Conservation (phyloP, 768 basidiomycete species). For the Termitomyces titanicus region DNA sequence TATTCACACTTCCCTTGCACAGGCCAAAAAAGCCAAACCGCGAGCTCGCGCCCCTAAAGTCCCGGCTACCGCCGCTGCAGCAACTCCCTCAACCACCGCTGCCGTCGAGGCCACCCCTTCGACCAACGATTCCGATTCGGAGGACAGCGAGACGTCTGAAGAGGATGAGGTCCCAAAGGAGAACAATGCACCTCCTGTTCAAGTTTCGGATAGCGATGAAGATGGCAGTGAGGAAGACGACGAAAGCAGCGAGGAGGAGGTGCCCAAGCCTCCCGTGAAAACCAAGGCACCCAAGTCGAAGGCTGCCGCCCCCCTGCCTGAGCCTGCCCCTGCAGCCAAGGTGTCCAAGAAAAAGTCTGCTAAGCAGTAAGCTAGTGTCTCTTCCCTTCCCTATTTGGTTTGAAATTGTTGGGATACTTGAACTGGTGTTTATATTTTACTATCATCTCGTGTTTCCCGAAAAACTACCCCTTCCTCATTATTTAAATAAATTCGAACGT, state of each 20-base stretch:
- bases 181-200: constrained; percentile 20
- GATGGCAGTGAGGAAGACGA: constrained; percentile 14
- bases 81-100: constrained; percentile 12
- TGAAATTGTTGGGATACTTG: neutral
- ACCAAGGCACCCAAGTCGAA: constrained; percentile 10
- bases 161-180: constrained; percentile 32
- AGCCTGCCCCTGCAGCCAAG: constrained; percentile 13
- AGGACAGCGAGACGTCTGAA: constrained; percentile 29
- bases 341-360: constrained; percentile 26
- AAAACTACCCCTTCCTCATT: neutral
- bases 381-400: constrained; percentile 1
- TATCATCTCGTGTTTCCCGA: neutral
- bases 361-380: constrained; percentile 4
- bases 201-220: neutral
- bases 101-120: constrained; percentile 23
- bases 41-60: constrained; percentile 10
- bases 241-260: constrained; percentile 10
- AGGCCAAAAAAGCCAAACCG: constrained; percentile 22
- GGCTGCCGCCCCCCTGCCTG: constrained; percentile 8
- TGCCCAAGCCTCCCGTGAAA: constrained; percentile 16
- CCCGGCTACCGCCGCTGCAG: constrained; percentile 1
- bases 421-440: constrained; percentile 1
- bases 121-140: constrained; percentile 23
- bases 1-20: neutral
- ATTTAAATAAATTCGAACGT: too few relatives aligned